Evolutionary conservation across 2,329 filamentous ascomycete genomes (phyloP).

Genomic region (Colletotrichum incanum): DNA sequence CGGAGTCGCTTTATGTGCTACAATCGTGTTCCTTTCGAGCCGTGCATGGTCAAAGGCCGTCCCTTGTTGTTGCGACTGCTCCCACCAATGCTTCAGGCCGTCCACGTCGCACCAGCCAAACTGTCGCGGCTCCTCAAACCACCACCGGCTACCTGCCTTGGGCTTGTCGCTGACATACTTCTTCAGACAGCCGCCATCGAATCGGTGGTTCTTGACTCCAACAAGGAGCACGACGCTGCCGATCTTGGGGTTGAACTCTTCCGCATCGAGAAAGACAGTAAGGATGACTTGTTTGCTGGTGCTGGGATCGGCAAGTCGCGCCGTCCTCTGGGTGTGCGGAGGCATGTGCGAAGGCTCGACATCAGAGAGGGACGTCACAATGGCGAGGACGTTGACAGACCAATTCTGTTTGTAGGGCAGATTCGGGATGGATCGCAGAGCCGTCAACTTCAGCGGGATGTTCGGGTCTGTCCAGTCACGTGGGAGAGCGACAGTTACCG

Average conservation of each 20-base stretch:
- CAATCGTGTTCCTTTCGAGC: neutral
- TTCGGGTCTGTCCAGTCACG: conserved; percentile 59
- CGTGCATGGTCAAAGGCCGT: conserved; percentile 11
- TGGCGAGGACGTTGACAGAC: conserved; percentile 69
- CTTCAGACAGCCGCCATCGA: conserved; percentile 64
- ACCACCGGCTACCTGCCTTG: conserved; percentile 60
- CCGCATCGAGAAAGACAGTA: conserved; percentile 69
- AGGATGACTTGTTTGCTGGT: conserved; percentile 68
- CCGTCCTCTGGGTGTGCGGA: conserved; percentile 67
- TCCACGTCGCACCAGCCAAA: conserved; percentile 66
- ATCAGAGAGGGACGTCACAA: conserved; percentile 63
- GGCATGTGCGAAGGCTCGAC: conserved; percentile 66
- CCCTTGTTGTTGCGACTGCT: conserved; percentile 24
- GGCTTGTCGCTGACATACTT: conserved; percentile 60
- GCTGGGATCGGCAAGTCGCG: conserved; percentile 66
- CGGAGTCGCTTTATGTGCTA: neutral
- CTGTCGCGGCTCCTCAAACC: conserved; percentile 64
- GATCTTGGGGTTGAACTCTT: conserved; percentile 61
- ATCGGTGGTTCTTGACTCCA: conserved; percentile 72
- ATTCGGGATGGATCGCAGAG: conserved; percentile 64
- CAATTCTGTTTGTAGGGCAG: conserved; percentile 73
- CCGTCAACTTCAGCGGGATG: conserved; percentile 66
- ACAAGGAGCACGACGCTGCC: conserved; percentile 67
- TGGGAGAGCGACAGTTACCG: conserved; percentile 54
- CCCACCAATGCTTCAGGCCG: conserved; percentile 64